A percentile compares a stretch with the other conserved stretches of the same genome.
phyloP scores from a whole-genome alignment of 1,284 basidiomycete species.

The Porogramme epimiltina region DNA sequence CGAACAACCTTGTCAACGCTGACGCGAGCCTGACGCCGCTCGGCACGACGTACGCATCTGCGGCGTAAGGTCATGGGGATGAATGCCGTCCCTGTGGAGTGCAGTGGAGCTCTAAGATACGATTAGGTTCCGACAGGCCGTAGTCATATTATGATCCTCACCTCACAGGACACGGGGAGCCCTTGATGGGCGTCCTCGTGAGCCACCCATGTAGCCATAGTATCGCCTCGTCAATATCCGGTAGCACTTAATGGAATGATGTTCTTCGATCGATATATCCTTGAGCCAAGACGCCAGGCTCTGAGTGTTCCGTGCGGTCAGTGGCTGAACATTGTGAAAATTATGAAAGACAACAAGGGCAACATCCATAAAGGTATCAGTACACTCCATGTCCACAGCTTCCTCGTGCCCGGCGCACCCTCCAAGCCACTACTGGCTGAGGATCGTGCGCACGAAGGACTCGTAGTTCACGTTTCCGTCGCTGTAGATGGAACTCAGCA shows the following conservation, averaged over 20 bases:
- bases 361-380: constrained; percentile 16
- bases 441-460: constrained; percentile 91
- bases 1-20: constrained; percentile 29
- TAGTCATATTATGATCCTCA: too few relatives aligned
- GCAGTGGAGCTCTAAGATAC: too few relatives aligned
- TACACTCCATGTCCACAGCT: constrained; percentile 15
- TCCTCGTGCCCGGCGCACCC: background rate
- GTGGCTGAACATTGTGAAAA: constrained; percentile 5
- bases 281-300: too few relatives aligned
- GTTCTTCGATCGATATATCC: background rate
- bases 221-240: too few relatives aligned
- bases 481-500: constrained; percentile 41
- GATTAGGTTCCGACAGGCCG: too few relatives aligned
- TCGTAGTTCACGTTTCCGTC: constrained; percentile 99
- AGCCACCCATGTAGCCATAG: too few relatives aligned
- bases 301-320: background rate
- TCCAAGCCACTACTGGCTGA: constrained; percentile 61
- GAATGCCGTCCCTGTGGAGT: too few relatives aligned
- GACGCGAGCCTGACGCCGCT: constrained; percentile 20
- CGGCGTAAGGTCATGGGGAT: background rate
- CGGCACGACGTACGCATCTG: constrained; percentile 17
- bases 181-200: constrained; percentile 8
- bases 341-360: constrained; percentile 15
- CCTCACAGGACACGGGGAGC: background rate
- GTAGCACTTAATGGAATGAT: background rate